These are phyloP conservation scores for Aspergillus luchuensis DNA, from an alignment of 2,329 filamentous ascomycete genomes.

Conservation along the genomic window DNA sequence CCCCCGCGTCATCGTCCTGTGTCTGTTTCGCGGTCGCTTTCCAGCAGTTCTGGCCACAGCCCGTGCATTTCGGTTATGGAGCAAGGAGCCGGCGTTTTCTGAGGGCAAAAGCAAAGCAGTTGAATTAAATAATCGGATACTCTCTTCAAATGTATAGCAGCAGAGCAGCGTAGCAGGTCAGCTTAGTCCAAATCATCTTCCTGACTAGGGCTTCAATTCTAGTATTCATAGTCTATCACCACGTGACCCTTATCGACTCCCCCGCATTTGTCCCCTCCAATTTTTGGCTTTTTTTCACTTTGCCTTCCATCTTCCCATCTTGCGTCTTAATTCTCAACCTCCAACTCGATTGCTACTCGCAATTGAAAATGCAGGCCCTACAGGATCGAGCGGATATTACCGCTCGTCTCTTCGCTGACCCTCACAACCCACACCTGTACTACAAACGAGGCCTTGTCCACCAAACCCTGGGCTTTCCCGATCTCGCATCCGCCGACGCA, in stretches of 20 bases:
- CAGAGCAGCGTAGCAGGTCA: too few relatives aligned
- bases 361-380: constrained; percentile 29
- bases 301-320: neutral
- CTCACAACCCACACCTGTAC: constrained; percentile 46
- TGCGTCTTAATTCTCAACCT: neutral
- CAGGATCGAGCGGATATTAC: constrained; percentile 60
- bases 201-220: too few relatives aligned
- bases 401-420: constrained; percentile 39
- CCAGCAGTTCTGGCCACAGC: neutral
- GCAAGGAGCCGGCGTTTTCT: neutral
- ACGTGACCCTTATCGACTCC: constrained; percentile 8
- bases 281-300: constrained; percentile 2
- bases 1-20: neutral
- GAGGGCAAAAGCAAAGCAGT: neutral
- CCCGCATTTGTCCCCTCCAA: constrained; percentile 7
- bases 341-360: neutral
- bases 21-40: neutral
- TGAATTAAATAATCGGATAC: neutral
- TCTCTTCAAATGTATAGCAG: neutral
- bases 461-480: constrained; percentile 77
- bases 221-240: neutral
- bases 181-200: neutral
- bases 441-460: constrained; percentile 67
- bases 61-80: neutral
- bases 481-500: constrained; percentile 85